Evolutionary conservation across 164 flowering plant genomes (phyloP), one percentile per base, ranked within the genome.

Genomic region (Kingdonia uniflora): DNA sequence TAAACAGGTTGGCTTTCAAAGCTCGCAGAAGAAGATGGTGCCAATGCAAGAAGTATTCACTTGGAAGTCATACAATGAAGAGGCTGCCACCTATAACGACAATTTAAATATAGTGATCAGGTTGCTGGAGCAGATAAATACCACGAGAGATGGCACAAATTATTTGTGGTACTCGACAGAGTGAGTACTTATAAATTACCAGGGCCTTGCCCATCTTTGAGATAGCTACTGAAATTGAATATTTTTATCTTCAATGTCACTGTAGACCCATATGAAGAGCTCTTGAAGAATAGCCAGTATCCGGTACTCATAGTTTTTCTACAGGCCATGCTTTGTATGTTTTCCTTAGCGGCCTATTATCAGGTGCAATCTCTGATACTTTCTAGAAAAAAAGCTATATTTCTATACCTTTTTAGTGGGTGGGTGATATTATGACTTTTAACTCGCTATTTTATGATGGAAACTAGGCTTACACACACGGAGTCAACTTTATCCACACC

Each of bases 161-260:
- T 87, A 91, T 59, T 63, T 91, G 72, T 91, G 96, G 97, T 91
- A 91, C 69, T 61, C 74, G 66, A 78, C 96, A 71, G 81, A 74
- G 97, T 91, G 62, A 76, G 97, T 79, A 61, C 14, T 52, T 37
- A 23, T 12, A 37, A 39, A 40, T 23, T 24, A 22, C 14, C n/a
- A n/a, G 33, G 41, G 22, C 14, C 24, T 21, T 21, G 21, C 39
- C 20, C 39, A 14, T 48, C 42, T 44, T 50, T 42, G 16, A 38
- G 56, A 52, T 10, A 20, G 3, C 5, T 6, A 8, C 2, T 47
- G 24, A 20, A 21, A 0, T 47, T 19, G 50, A 20, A 20, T 47
- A 22, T 47, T 2, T 33, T 26, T 41, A 24, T 19, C 21, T 42
- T 55, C 80, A 90, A 95, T 41, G 68, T 87, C 17, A 65, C 62